Base-by-base conservation (phyloP, 2,329 filamentous ascomycete genomes). In the Mollisia scopiformis region DNA sequence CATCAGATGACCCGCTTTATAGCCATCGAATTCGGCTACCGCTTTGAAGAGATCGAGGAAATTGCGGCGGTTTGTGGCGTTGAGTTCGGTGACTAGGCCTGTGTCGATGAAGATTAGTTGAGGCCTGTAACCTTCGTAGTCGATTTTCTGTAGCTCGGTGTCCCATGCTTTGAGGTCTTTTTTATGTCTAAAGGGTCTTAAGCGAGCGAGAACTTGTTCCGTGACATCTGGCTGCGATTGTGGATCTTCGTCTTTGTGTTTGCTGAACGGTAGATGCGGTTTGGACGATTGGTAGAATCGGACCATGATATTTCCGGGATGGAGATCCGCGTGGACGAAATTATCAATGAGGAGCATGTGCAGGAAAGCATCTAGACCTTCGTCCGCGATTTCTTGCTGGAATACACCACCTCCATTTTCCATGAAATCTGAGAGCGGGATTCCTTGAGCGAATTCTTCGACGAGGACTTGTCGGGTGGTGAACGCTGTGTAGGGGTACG, bases 221-320 rank as follows among this genome's bases (percentile, higher is more conserved):
- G 93, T 98, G 10, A 95, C 91, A 73, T 97, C 92, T 10, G 84
- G 81, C 37, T 83, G 76, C 8, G 83, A 79, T 39, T 83, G 75
- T 37, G 79, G 76, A 27, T 75, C 68, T 49, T 75, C 50, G 54
- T 69, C 50, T 60, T 68, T 68, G 51, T 60, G 69, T 70, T 58
- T 72, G 49, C 25, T 73, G 68, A 88, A 77, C 23, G 81, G 80
- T 1, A 96, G 79, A 52, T 89, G 85, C 0, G 94, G 84, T 63
- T 88, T 84, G 14, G 88, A 86, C 0, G 93, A 88, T 71, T 94
- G 88, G 77, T 98, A 97, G 79, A 99, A 99, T 65, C 96, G 92
- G 50, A 99, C 94, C 93, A 99, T 98, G 77, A 99, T 98, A 75
- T 99, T 99, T 27, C 95, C 95, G 0, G 95, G 95, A 73, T 99